These are phyloP conservation scores for Saitozyma sp. DNA, from an alignment of 768 basidiomycete genomes.

Conservation along the genomic window DNA sequence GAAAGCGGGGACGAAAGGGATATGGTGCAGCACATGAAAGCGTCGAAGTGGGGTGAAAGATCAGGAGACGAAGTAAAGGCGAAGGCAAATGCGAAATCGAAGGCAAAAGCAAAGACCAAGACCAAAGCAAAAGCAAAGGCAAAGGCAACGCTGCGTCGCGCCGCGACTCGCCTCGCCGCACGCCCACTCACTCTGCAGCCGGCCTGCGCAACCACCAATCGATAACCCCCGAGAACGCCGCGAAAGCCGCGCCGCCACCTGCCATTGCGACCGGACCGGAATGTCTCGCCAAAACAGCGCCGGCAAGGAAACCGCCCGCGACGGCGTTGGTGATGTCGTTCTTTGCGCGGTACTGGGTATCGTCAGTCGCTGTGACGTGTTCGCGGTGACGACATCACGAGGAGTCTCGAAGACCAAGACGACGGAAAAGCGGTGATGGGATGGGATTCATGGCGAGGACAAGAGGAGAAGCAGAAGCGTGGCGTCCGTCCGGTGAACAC, in stretches of 20 bases:
- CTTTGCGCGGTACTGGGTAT: conserved; percentile 81
- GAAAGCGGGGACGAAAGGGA: too few species aligned
- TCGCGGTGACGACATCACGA: too few species aligned
- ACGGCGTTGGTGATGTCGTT: conserved; percentile 93
- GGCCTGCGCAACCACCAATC: conserved; percentile 61
- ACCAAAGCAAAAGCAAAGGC: too few species aligned
- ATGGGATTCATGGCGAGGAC: not conserved
- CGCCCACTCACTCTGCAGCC: conserved; percentile 45
- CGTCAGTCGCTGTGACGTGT: conserved; percentile 1
- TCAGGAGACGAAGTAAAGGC: too few species aligned
- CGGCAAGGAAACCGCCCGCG: conserved; percentile 81
- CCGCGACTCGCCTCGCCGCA: too few species aligned
- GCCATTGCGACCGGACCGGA: conserved; percentile 82
- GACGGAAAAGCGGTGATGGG: not conserved
- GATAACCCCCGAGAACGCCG: conserved; percentile 87
- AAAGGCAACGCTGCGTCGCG: too few species aligned
- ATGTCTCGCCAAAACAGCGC: conserved; percentile 81
- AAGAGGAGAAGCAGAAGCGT: too few species aligned
- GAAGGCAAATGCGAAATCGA: too few species aligned
- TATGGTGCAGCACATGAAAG: too few species aligned
- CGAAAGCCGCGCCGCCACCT: conserved; percentile 88
- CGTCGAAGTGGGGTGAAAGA: too few species aligned
- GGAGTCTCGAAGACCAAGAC: conserved; percentile 1
- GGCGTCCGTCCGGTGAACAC: not conserved
- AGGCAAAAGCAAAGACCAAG: too few species aligned